Base-by-base conservation (phyloP, 768 basidiomycete genomes). In the Mycena latifolia region DNA sequence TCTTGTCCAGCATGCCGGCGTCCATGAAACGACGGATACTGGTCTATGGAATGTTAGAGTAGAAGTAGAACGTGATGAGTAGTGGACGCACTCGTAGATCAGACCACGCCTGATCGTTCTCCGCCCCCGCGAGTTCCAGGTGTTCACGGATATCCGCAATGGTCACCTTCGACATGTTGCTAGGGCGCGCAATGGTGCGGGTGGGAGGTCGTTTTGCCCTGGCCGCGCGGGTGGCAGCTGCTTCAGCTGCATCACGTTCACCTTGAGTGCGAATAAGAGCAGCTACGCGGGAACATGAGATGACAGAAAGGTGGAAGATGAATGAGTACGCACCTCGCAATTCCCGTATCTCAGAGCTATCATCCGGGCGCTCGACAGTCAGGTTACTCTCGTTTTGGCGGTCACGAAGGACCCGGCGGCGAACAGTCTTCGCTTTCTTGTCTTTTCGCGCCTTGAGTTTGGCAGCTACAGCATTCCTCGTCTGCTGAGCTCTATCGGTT, bases 11-110 rank as follows among this genome's bases (percentile, higher is more conserved):
- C 5, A 63, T 5, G 9, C 61, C 61, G 2, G 61, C 61, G 28
- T 55, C 54, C 61, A 63, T 63, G 14, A 28, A 63, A 1, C 61
- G 61, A 18, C 54, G 61, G 25, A 55, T 25, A 3, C 50, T n/a
- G 2, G 31, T 22, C 61, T 63, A 18, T 0, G 25, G 20, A 4
- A 33, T 10, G 12, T n/a, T 20, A 22, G 9, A 3, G 11, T 33
- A 37, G 25, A 33, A 27, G 24, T 2, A 3, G 12, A 15, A 45
- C 5, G 12, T 45, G 20, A 47, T 3, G n/a, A 37, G 7, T 14
- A 54, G n/a, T n/a, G n/a, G n/a, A n/a, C 60, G n/a, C 35, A 61
- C 60, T 1, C 60, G 41, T 10, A 61, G 27, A n/a, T 53, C 52
- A 1, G 37, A 8, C 60, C 60, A 61, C n/a, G 11, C 14, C 10